A percentile compares a stretch with the other conserved stretches of the same genome.
These are phyloP conservation scores for Peniophora sp. DNA, from an alignment of 1,284 basidiomycete genomes.

Conservation along the genomic window DNA sequence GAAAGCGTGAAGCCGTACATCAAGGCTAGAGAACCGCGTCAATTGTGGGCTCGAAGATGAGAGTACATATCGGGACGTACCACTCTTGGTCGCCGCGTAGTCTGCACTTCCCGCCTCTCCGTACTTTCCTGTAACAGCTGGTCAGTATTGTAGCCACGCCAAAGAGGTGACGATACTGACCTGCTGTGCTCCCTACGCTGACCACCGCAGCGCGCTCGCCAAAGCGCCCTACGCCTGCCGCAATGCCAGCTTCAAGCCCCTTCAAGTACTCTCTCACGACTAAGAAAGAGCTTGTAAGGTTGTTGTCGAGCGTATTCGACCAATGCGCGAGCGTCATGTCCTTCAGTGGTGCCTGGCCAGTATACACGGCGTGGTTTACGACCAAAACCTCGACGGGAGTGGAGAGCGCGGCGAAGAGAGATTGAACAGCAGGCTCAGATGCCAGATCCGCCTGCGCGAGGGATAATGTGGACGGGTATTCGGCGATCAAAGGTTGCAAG, in stretches of 20 bases:
- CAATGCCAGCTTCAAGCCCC: conserved; percentile 32
- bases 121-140: conserved; percentile 19
- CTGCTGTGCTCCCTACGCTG: conserved; percentile 64
- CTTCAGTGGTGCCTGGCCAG: conserved; percentile 35
- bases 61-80: conserved; percentile 18
- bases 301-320: conserved; percentile 54
- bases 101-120: conserved; percentile 65
- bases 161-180: too few species aligned
- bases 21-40: conserved; percentile 32
- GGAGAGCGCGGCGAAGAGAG: conserved; percentile 34
- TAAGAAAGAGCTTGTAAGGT: conserved; percentile 64
- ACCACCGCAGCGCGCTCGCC: conserved; percentile 36
- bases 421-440: conserved; percentile 40
- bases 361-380: conserved; percentile 62
- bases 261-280: conserved; percentile 54
- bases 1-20: conserved; percentile 67
- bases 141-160: too few species aligned
- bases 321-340: conserved; percentile 60
- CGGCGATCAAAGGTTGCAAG: conserved; percentile 33
- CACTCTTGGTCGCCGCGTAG: conserved; percentile 53
- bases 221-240: conserved; percentile 21
- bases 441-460: conserved; percentile 51
- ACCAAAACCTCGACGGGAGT: conserved; percentile 48
- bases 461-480: conserved; percentile 29
- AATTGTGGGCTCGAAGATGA: background rate